Evolutionary conservation across 192 early-diverging fungal species (phyloP).

Genomic region (Tieghemiomyces parasiticus): DNA sequence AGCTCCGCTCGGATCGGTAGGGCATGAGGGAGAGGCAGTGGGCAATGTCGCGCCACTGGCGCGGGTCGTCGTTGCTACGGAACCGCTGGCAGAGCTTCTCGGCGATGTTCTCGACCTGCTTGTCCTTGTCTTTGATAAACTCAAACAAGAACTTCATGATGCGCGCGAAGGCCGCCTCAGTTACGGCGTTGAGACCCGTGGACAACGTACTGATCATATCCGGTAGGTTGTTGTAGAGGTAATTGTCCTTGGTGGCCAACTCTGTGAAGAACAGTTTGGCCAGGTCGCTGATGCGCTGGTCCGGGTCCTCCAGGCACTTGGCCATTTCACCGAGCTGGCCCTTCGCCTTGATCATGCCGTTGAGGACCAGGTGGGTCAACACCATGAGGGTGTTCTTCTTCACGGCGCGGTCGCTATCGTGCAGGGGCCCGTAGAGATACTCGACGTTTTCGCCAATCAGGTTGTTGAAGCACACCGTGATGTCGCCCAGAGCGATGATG

Average conservation of each 20-base stretch:
- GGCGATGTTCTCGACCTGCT: constrained; percentile 85
- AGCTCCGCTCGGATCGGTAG: constrained; percentile 72
- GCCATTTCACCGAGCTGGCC: constrained; percentile 98
- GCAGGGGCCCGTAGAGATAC: constrained; percentile 84
- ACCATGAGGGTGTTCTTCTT: constrained; percentile 99
- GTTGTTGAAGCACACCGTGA: constrained; percentile 93
- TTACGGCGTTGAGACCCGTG: constrained; percentile 40
- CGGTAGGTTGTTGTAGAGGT: constrained; percentile 97
- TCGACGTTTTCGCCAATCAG: constrained; percentile 93
- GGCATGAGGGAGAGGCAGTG: constrained; percentile 82
- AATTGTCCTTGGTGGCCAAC: constrained; percentile 89
- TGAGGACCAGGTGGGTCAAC: constrained; percentile 89
- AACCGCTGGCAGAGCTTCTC: constrained; percentile 96
- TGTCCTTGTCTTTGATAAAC: constrained; percentile 82
- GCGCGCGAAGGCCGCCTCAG: constrained; percentile 67
- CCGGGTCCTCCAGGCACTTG: constrained; percentile 83
- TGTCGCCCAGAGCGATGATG: constrained; percentile 94
- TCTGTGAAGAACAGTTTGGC: constrained; percentile 94
- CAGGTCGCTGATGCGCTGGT: constrained; percentile 78
- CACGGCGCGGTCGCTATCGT: constrained; percentile 62
- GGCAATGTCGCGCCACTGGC: constrained; percentile 87
- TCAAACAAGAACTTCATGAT: constrained; percentile 96
- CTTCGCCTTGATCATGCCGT: constrained; percentile 99
- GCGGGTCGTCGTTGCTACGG: constrained; percentile 51
- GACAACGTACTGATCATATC: constrained; percentile 95